Evolutionary conservation across 306 rosid genomes (phyloP).

Genomic region (Dalbergia cochinchinensis): DNA sequence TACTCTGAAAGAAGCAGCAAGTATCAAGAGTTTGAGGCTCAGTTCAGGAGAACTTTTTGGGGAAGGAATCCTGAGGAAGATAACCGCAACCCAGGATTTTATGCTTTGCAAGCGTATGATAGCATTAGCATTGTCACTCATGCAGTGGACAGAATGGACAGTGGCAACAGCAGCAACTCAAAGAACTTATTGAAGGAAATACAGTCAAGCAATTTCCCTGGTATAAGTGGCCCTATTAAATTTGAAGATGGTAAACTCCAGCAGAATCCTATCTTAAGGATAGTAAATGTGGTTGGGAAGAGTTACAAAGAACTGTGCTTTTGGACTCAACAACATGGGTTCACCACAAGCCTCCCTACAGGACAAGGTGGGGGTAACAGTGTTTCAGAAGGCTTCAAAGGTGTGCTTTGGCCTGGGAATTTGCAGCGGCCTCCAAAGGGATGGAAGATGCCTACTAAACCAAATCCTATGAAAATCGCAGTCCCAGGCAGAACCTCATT

Average conservation of each 20-base stretch:
- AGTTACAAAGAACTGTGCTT: slow-evolving; percentile 60
- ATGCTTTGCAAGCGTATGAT: slow-evolving; percentile 76
- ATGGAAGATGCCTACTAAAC: slow-evolving; percentile 67
- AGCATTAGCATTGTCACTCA: slow-evolving; percentile 55
- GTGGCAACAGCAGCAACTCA: slow-evolving; percentile 18
- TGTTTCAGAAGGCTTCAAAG: slow-evolving; percentile 38
- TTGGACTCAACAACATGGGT: slow-evolving; percentile 60
- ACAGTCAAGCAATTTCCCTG: slow-evolving; percentile 48
- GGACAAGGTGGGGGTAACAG: slow-evolving; percentile 31
- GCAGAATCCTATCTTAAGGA: slow-evolving; percentile 50
- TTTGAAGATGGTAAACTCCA: slow-evolving; percentile 54
- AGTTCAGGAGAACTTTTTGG: slow-evolving; percentile 50
- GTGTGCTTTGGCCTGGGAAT: slow-evolving; percentile 78
- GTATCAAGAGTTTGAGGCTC: slow-evolving; percentile 48
- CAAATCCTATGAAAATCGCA: slow-evolving; percentile 62
- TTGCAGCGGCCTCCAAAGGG: slow-evolving; percentile 57
- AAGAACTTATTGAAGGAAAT: slow-evolving; percentile 34
- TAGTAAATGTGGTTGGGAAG: slow-evolving; percentile 64
- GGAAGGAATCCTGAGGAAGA: slow-evolving; percentile 54
- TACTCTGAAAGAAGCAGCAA: slow-evolving; percentile 46
- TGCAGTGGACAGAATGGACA: slow-evolving; percentile 47
- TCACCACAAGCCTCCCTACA: slow-evolving; percentile 25
- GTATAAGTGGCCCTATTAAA: slow-evolving; percentile 69
- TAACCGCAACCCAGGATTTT: slow-evolving; percentile 59
- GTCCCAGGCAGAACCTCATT: slow-evolving; percentile 67